phyloP scores from a whole-genome alignment of 2,329 filamentous ascomycete species.

The Calonectria pseudoreteaudii region DNA sequence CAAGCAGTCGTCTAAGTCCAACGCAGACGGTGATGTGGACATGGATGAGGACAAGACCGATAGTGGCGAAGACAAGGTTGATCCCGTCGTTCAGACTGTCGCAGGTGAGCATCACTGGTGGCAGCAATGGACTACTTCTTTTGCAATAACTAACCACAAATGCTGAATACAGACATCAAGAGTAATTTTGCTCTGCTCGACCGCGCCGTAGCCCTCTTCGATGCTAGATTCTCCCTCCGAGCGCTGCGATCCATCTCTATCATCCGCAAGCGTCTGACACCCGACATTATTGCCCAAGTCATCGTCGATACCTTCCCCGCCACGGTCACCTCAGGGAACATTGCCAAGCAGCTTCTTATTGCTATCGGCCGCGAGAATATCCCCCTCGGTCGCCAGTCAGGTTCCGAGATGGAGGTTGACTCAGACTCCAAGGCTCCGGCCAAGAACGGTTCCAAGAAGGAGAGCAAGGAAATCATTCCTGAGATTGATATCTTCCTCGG shows the following conservation, averaged over 20 bases:
- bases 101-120: slow-evolving; percentile 60
- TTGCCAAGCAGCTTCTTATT: slow-evolving; percentile 76
- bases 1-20: slow-evolving; percentile 68
- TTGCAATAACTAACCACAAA: slow-evolving; percentile 34
- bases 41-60: slow-evolving; percentile 73
- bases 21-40: slow-evolving; percentile 76
- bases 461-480: slow-evolving; percentile 81
- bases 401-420: slow-evolving; percentile 80
- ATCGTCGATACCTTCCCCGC: slow-evolving; percentile 84
- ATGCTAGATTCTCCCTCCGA: slow-evolving; percentile 93
- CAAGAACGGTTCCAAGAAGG: slow-evolving; percentile 72
- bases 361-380: slow-evolving; percentile 76
- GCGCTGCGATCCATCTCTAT: slow-evolving; percentile 96
- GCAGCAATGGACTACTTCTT: not conserved
- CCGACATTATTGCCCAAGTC: slow-evolving; percentile 83
- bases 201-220: slow-evolving; percentile 91
- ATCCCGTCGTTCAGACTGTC: slow-evolving; percentile 70
- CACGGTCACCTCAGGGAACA: slow-evolving; percentile 68
- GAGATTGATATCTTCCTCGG: slow-evolving; percentile 92
- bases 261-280: slow-evolving; percentile 89
- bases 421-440: slow-evolving; percentile 60
- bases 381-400: slow-evolving; percentile 67
- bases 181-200: slow-evolving; percentile 93
- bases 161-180: slow-evolving; percentile 80
- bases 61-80: slow-evolving; percentile 66